Percentiles rank a stretch among this genome's conserved stretches.
phyloP scores from a whole-genome alignment of 345 rosid genomes.

The Populus euphratica region DNA sequence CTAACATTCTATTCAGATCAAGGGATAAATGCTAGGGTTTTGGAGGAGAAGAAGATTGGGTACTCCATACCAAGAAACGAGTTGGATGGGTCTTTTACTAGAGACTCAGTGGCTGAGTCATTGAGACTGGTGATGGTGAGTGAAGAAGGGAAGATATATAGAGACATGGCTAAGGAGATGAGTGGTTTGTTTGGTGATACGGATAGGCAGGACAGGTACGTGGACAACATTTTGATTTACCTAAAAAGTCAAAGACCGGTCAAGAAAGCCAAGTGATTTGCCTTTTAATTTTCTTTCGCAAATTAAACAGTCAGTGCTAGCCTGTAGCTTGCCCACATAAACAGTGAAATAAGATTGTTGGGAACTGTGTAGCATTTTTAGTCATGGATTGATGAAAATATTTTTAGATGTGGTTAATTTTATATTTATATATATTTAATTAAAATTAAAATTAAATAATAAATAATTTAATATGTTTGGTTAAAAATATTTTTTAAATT shows the following conservation, averaged over 20 bases:
- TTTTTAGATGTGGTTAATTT: no score
- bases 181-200: background rate
- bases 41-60: slow-evolving; percentile 5
- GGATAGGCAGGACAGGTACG: background rate
- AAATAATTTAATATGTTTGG: no score
- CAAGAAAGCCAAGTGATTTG: no score
- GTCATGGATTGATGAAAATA: no score
- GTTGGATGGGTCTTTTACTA: background rate
- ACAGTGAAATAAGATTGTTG: no score
- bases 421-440: no score
- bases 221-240: background rate
- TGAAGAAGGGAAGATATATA: background rate
- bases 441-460: no score
- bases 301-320: no score
- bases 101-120: slow-evolving; percentile 7
- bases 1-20: slow-evolving; percentile 5
- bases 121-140: background rate
- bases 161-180: background rate
- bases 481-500: no score
- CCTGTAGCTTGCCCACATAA: no score
- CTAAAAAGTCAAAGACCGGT: background rate
- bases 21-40: slow-evolving; percentile 9
- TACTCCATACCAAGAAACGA: background rate
- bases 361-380: no score
- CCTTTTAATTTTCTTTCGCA: no score